Base-by-base conservation (phyloP, 495 filamentous ascomycete species). In the Bryoglossum gracile region DNA sequence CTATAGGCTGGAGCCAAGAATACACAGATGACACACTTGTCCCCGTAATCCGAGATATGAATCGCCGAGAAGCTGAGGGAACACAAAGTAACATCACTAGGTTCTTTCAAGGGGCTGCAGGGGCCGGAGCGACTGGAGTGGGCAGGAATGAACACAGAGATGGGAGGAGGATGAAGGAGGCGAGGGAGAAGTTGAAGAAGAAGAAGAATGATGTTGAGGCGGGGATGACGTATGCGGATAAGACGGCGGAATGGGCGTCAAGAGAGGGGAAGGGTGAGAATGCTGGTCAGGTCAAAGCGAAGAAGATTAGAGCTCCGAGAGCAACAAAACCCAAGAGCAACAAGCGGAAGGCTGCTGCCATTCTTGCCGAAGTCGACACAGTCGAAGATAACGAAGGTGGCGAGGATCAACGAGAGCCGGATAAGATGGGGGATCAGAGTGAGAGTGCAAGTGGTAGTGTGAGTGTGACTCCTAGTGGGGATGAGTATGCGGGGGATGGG, bases 11-110 rank as follows among this genome's bases (percentile, higher is more conserved):
- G 92, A 78, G 73, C 38, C 80, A 83, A 59, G 90, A 95, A 59
- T 74, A 87, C 17, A 96, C 91, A 0, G 94, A 97, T 53, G 91
- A 97, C 61, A 84, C 97, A 2, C 76, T 98, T 2, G 86, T 97
- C 8, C 92, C 92, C 0, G 94, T 98, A 0, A 88, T 98, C 26
- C 73, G 80, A 39, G 94, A 97, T 61, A 94, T 97, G 87, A 96
- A 96, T 64, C 75, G 77, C 1, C 71, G 91, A 26, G 82, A 84
- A 50, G 72, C 75, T 10, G 92, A 97, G 64, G 92, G 94, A 1
- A 95, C 90, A 16, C 92, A 98, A 72, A 81, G 79, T 24, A 98
- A 97, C 62, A 94, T 98, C 54, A 98, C 92, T n/a, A 73, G 80
- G 19, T 98, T 80, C 61, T 92, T 97, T 63, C 62, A 60, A 0